Conservation (phyloP, 768 basidiomycete genomes). For the Gautieria morchelliformis region DNA sequence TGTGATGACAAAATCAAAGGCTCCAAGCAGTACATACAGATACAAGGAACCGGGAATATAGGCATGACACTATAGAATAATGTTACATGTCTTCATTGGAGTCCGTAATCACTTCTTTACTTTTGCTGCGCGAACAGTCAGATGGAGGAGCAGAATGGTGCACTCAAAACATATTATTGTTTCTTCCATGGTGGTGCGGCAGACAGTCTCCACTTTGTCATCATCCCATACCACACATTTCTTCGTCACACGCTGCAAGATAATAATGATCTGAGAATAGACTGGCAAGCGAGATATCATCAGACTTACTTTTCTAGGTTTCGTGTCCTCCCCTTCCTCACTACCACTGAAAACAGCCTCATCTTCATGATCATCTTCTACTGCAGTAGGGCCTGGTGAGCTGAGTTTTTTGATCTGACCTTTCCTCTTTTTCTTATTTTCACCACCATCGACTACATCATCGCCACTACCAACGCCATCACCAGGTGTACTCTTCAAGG, state of each 20-base stretch:
- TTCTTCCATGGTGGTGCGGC: conserved; percentile 41
- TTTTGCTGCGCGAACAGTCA: conserved; percentile 50
- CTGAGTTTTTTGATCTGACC: conserved; percentile 53
- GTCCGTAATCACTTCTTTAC: conserved; percentile 79
- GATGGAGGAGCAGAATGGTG: background rate
- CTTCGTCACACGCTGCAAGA: conserved; percentile 39
- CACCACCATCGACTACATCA: conserved; percentile 24
- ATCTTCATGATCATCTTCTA: conserved; percentile 52
- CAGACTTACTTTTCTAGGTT: conserved; percentile 54
- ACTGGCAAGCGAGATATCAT: background rate
- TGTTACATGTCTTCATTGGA: conserved; percentile 71
- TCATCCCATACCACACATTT: conserved; percentile 74
- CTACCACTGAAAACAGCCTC: conserved; percentile 64
- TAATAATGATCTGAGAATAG: background rate
- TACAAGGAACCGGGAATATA: background rate
- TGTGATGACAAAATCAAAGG: background rate
- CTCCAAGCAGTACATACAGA: background rate
- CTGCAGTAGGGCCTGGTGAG: conserved; percentile 28
- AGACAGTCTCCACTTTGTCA: conserved; percentile 52
- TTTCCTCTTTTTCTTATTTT: conserved; percentile 63
- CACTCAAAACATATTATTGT: conserved; percentile 47
- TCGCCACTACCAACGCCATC: conserved; percentile 19
- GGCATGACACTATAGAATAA: background rate
- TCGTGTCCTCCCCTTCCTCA: conserved; percentile 51
- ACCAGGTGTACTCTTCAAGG: conserved; percentile 53